Evolutionary conservation across 1,284 basidiomycete genomes (phyloP), one percentile per base, ranked within the genome.

Genomic region (Somion occarium): DNA sequence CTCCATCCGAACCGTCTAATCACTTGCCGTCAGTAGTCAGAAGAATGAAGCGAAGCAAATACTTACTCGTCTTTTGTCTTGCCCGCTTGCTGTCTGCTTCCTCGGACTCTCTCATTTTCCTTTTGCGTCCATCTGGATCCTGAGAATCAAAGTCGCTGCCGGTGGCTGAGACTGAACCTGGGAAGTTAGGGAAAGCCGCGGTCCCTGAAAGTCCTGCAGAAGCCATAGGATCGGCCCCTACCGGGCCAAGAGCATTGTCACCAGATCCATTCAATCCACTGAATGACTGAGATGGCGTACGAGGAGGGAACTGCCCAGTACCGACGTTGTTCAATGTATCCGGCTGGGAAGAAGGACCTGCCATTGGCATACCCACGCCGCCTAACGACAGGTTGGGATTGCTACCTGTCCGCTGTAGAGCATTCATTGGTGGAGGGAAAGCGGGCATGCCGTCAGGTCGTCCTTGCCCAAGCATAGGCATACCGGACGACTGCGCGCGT

Each of bases 61-160:
- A 65, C 74, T 60, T 59, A 86, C 87, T 83, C 58, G 76, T 87
- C 70, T 82, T 88, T 66, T 83, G 77, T 59, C 85, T 75, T 44
- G 69, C 78, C 57, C 87, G 78, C 66, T 91, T 91, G 45, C 66
- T 72, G 49, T 86, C 82, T 38, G 67, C 65, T 51, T 86, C 85
- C 46, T 83, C 82, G n/a, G 71, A 54, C 19, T 64, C 71, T 48
- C 83, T 81, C 54, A 83, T 67, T 63, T 88, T 89, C 56, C 88
- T 73, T 64, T 91, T 91, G 51, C 81, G 72, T 20, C 72, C 75
- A 51, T 83, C 79, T 18, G 65, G 56, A 49, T 87, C 86, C 26
- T 63, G 60, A 25, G 74, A 73, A 34, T 38, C 49, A 37, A 27
- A 19, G 18, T 45, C 24, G 13, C 53, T 25, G 38, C 59, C 60